These are phyloP conservation scores for Xylariomycetidae sp. DNA, from an alignment of 2,329 filamentous ascomycete species.

Conservation along the genomic window DNA sequence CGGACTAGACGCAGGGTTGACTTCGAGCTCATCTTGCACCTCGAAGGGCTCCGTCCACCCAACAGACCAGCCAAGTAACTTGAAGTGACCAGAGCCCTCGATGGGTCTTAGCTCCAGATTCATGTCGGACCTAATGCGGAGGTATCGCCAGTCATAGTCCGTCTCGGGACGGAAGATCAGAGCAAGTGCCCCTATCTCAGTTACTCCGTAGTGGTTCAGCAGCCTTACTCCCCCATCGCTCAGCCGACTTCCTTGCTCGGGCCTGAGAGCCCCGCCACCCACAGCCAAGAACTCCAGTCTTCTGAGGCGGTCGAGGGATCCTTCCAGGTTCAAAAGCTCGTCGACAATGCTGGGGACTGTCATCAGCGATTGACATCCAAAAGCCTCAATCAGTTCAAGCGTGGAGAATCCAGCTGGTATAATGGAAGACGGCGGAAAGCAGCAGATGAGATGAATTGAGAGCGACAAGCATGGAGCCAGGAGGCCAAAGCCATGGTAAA, in stretches of 20 bases:
- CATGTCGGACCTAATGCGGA: slow-evolving; percentile 28
- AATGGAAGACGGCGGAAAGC: slow-evolving; percentile 8
- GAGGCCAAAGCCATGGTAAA: slow-evolving; percentile 29
- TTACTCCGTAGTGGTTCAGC: slow-evolving; percentile 31
- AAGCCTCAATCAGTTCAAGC: neutral
- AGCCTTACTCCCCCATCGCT: slow-evolving; percentile 18
- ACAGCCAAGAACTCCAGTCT: neutral
- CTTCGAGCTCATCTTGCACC: slow-evolving; percentile 28
- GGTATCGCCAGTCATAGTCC: slow-evolving; percentile 28
- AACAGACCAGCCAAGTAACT: slow-evolving; percentile 23
- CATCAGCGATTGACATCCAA: neutral
- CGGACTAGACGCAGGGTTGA: slow-evolving; percentile 17
- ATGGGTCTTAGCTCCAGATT: slow-evolving; percentile 20
- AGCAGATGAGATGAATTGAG: slow-evolving; percentile 1
- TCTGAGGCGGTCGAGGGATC: neutral
- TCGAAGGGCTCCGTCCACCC: slow-evolving; percentile 23
- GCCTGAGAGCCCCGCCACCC: neutral
- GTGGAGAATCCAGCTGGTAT: slow-evolving; percentile 2
- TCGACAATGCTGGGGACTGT: slow-evolving; percentile 2
- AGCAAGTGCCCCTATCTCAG: slow-evolving; percentile 30
- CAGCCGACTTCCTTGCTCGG: neutral
- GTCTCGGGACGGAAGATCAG: slow-evolving; percentile 25
- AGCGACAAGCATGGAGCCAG: slow-evolving; percentile 20
- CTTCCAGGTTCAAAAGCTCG: neutral
- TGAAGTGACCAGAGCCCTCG: slow-evolving; percentile 15